phyloP scores from a whole-genome alignment of 2,329 filamentous ascomycete genomes.

The Paraconiothyrium sp. region DNA sequence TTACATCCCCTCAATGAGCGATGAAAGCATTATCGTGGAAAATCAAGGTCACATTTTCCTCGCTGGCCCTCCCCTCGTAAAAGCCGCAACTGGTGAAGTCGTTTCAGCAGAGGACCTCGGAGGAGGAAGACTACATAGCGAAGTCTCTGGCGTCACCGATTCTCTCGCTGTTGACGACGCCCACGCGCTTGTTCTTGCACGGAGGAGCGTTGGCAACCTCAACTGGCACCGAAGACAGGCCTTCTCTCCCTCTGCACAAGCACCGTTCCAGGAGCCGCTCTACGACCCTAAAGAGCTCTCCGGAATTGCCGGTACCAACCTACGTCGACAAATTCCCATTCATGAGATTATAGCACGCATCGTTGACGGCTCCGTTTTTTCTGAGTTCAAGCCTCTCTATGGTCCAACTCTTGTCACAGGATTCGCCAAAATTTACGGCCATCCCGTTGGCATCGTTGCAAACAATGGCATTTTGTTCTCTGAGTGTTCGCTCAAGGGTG shows the following conservation, averaged over 20 bases:
- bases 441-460: conserved; percentile 90
- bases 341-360: conserved; percentile 93
- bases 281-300: conserved; percentile 82
- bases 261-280: conserved; percentile 75
- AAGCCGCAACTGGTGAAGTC: conserved; percentile 93
- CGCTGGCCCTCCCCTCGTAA: conserved; percentile 91
- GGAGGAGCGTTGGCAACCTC: conserved; percentile 85
- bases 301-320: conserved; percentile 89
- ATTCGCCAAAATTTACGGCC: conserved; percentile 88
- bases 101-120: conserved; percentile 92
- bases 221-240: conserved; percentile 75
- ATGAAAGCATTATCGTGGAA: conserved; percentile 96
- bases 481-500: conserved; percentile 87
- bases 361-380: conserved; percentile 88
- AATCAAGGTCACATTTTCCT: conserved; percentile 98
- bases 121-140: conserved; percentile 87
- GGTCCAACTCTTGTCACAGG: conserved; percentile 88
- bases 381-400: conserved; percentile 94
- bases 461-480: conserved; percentile 97
- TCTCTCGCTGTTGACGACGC: conserved; percentile 95
- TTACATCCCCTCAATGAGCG: conserved; percentile 96
- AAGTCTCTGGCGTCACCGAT: conserved; percentile 91
- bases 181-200: conserved; percentile 85
- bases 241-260: conserved; percentile 40
- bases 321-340: conserved; percentile 84